Percentiles rank a stretch among this genome's conserved stretches.
Evolutionary conservation across 805 yeast species (phyloP).

Genomic region (Zygotorulaspora danielsina): DNA sequence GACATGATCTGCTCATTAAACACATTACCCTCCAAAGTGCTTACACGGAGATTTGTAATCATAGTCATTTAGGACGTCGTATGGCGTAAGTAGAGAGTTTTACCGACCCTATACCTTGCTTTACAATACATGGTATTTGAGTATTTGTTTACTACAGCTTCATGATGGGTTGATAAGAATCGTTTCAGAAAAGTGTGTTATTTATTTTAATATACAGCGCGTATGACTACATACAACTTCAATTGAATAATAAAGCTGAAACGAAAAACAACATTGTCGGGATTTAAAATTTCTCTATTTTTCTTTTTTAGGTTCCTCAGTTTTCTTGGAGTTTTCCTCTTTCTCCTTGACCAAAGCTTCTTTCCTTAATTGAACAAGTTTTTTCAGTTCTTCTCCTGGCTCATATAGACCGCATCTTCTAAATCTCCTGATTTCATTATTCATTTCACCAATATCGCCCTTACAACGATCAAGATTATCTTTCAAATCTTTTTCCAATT

Average conservation of each 20-base stretch:
- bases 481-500: constrained; percentile 47
- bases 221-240: neutral
- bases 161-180: too few species aligned
- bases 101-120: too few species aligned
- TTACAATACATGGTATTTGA: too few species aligned
- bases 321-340: constrained; percentile 18
- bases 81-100: too few species aligned
- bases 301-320: constrained; percentile 13
- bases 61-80: too few species aligned
- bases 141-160: too few species aligned
- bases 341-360: constrained; percentile 15
- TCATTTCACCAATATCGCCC: constrained; percentile 38
- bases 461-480: constrained; percentile 34
- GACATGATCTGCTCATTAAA: too few species aligned
- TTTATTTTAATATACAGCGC: constrained; percentile 7
- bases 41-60: too few species aligned
- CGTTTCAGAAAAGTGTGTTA: too few species aligned
- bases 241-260: too few species aligned
- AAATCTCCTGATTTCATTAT: constrained; percentile 50
- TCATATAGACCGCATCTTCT: constrained; percentile 63
- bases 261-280: too few species aligned
- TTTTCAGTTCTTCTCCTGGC: constrained; percentile 37
- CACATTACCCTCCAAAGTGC: too few species aligned
- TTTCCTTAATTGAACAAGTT: constrained; percentile 29
- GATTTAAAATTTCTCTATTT: constrained; percentile 2